A percentile compares a stretch with the other conserved stretches of the same genome.
phyloP scores from a whole-genome alignment of 306 rosid species.

The Amphicarpaea edgeworthii region DNA sequence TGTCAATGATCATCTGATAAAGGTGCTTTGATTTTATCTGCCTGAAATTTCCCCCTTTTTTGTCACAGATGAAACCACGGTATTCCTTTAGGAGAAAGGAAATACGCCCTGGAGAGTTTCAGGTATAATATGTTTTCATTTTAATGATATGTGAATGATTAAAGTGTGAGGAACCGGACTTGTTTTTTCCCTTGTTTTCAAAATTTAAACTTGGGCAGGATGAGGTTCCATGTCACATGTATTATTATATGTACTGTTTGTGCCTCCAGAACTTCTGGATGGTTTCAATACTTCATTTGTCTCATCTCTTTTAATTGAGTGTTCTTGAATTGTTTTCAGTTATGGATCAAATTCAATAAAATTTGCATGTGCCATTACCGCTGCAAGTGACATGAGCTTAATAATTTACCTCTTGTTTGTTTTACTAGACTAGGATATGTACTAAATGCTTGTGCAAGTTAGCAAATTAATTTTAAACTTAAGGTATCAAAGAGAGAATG shows the following conservation, averaged over 20 bases:
- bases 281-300: not conserved
- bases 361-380: conserved; percentile 23
- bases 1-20: conserved; percentile 29
- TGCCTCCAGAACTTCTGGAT: conserved; percentile 9
- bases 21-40: conserved; percentile 19
- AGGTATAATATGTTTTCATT: conserved; percentile 61
- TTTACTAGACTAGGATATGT: conserved; percentile 15
- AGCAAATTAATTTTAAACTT: conserved; percentile 1
- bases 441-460: not conserved
- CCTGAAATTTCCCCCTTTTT: conserved; percentile 24
- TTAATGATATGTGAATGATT: not conserved
- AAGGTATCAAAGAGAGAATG: conserved; percentile 34
- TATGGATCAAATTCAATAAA: conserved; percentile 4
- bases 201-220: conserved; percentile 14
- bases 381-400: conserved; percentile 35
- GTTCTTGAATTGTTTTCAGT: conserved; percentile 13
- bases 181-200: not conserved
- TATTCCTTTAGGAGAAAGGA: conserved; percentile 96
- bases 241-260: not conserved
- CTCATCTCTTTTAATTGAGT: conserved; percentile 16
- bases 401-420: conserved; percentile 4
- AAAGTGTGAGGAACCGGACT: not conserved
- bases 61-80: conserved; percentile 82
- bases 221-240: not conserved
- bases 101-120: conserved; percentile 95